Base-by-base conservation (phyloP, 225 moss, liverwort and hornwort species). In the Rhytidiadelphus loreus region DNA sequence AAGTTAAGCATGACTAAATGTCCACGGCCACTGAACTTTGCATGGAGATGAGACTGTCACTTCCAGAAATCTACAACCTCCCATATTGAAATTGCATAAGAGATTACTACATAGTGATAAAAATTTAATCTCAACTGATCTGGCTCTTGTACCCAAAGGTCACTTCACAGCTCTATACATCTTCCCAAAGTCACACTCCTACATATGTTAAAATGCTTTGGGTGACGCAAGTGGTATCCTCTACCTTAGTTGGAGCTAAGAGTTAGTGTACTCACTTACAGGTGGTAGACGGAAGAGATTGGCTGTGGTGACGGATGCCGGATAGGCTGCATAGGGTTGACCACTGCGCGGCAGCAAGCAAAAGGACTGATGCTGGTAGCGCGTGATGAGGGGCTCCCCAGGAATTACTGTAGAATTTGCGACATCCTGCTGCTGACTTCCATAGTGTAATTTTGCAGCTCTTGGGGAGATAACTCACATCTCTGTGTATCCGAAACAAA, bases 301-400 rank as follows among this genome's bases (percentile, higher is more conserved):
- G 76, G 86, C 89, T 48, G 71, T 89, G 37, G 89, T 89, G 80
- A 91, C 80, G 12, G 91, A 13, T 41, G 83, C 73, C 33, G 48
- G 41, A 83, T 60, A 84, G 66, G 73, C 73, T 66, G 87, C 44
- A 48, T 87, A 25, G 83, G 87, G 28, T 58, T 82, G 56, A 87
- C 28, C 29, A 90, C 63, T 22, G 82, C 86, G 52, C 43, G 85
- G 55, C 41, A 81, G 37, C 78, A 86, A 35, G 89, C 86, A 60
- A 32, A 57, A 26, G 37, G 56, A 37, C 66, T 89, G 68, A 87
- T 95, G 68, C 50, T 93, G 53, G 83, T 90, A 12, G 91, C 91
- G 59, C 91, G 86, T 50, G 91, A 92, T n/a, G 87, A 87, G 75
- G 77, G 57, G 13, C 55, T 59, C 69, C 74, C 48, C 48, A 74